These are phyloP conservation scores for Musa itinerans DNA, from an alignment of 176 grass and related monocot genomes.

Conservation along the genomic window DNA sequence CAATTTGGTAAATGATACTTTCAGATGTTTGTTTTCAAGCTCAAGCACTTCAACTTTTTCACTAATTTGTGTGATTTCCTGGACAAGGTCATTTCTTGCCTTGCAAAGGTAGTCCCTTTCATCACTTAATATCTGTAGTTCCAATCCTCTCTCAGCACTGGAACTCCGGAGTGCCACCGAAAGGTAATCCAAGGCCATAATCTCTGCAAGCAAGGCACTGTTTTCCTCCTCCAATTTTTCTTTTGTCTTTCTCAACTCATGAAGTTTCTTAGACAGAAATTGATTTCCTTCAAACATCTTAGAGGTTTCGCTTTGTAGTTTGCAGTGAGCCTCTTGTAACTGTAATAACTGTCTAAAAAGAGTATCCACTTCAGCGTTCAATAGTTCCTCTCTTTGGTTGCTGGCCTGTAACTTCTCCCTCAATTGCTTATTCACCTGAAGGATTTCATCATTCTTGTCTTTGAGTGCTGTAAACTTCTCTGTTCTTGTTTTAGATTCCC, in stretches of 20 bases:
- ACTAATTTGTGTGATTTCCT: constrained; percentile 49
- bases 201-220: constrained; percentile 39
- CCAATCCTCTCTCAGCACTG: constrained; percentile 47
- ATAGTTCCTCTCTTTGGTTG: constrained; percentile 44
- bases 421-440: constrained; percentile 38
- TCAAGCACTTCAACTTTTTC: constrained; percentile 48
- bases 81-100: constrained; percentile 40
- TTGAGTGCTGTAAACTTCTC: constrained; percentile 47
- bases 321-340: constrained; percentile 55
- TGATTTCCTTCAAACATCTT: constrained; percentile 69
- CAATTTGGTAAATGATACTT: neutral
- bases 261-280: constrained; percentile 45
- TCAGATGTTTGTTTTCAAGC: constrained; percentile 46
- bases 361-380: constrained; percentile 64
- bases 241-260: constrained; percentile 31
- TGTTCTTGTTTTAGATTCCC: constrained; percentile 44
- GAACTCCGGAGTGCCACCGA: constrained; percentile 44
- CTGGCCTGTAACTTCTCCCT: constrained; percentile 45
- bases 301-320: constrained; percentile 50
- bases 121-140: constrained; percentile 35
- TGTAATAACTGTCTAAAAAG: constrained; percentile 59
- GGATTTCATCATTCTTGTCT: constrained; percentile 36
- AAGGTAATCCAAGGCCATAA: constrained; percentile 51
- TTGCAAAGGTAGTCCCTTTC: constrained; percentile 37
- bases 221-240: constrained; percentile 41